A percentile compares a stretch with the other conserved stretches of the same genome.
Evolutionary conservation across 2,329 filamentous ascomycete species (phyloP).

Genomic region (Grosmannia serpens): DNA sequence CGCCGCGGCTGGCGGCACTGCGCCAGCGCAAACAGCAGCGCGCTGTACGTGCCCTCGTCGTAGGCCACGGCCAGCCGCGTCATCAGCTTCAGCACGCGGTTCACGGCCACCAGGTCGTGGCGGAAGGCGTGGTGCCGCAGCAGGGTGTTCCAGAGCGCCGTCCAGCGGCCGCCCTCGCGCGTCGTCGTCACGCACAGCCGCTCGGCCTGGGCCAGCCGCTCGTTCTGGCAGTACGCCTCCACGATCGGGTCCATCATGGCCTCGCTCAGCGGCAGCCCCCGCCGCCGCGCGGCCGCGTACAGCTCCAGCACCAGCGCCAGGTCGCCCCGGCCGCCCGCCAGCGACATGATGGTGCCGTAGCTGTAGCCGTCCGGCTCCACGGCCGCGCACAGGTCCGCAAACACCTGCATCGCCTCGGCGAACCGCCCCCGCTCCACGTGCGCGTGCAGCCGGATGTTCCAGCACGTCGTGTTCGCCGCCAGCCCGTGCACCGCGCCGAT

Average conservation of each 20-base stretch:
- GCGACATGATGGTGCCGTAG: slow-evolving; percentile 62
- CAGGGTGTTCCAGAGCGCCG: slow-evolving; percentile 68
- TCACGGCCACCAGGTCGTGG: slow-evolving; percentile 38
- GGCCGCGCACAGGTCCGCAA: slow-evolving; percentile 43
- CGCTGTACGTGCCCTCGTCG: slow-evolving; percentile 37
- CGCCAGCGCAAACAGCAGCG: slow-evolving; percentile 36
- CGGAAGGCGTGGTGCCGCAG: slow-evolving; percentile 57
- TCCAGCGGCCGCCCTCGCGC: slow-evolving; percentile 32
- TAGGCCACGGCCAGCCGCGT: slow-evolving; percentile 32
- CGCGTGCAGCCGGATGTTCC: slow-evolving; percentile 68
- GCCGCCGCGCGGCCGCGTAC: slow-evolving; percentile 48
- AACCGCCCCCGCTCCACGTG: slow-evolving; percentile 56
- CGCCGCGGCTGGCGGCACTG: slow-evolving; percentile 36
- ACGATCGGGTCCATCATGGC: slow-evolving; percentile 55
- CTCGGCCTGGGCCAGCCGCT: slow-evolving; percentile 42
- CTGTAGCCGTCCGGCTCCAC: slow-evolving; percentile 49
- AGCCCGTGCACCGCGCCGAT: slow-evolving; percentile 45
- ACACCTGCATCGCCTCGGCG: slow-evolving; percentile 50
- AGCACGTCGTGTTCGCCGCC: slow-evolving; percentile 47
- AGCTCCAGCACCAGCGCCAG: slow-evolving; percentile 55
- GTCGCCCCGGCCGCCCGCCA: slow-evolving; percentile 63
- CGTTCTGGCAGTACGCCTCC: slow-evolving; percentile 52
- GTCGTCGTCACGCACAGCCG: slow-evolving; percentile 46
- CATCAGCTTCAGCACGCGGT: slow-evolving; percentile 39
- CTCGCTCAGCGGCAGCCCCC: slow-evolving; percentile 36